Evolutionary conservation across 1,284 basidiomycete species (phyloP), one percentile per base, ranked within the genome.

Genomic region (Malassezia sympodialis): DNA sequence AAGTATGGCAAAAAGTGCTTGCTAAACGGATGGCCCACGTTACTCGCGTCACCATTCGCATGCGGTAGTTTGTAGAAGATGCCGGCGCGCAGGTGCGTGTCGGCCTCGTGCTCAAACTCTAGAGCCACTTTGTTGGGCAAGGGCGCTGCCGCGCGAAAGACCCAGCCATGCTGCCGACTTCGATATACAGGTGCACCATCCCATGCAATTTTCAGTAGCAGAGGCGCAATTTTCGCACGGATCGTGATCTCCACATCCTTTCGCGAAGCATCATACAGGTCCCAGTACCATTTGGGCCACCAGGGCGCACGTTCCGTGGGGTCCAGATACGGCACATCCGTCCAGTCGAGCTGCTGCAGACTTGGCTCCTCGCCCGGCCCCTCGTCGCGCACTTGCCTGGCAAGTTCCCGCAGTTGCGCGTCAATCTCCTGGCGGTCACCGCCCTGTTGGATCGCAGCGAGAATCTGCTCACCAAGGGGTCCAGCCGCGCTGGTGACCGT

Each of bases 281-380:
- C 90, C 88, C 87, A 93, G 73, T 90, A 99, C 93, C 94, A 99
- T 70, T 90, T 88, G 0, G 91, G 93, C 82, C 82, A 82, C 53
- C 71, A 73, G 6, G 48, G n/a, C 40, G 52, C 53, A 6, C 31
- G 42, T 14, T 23, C 24, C n/a, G 56, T 49, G 3, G 59, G 58
- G 11, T 44, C 37, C 24, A 46, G 54, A 34, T 37, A 64, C 42
- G 49, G 61, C 50, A 63, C 56, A 39, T 56, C 47, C 31, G 58
- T 60, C 61, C 60, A 61, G 51, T 76, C 69, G 4, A 69, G 67
- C 26, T 69, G 58, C 0, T 55, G 32, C 21, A 71, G 66, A 23
- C 62, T 58, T 21, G 53, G 26, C 43, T 66, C 58, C 23, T 48
- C 43, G 14, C 44, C 50, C 5, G 53, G 42, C 7, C 56, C 35